Conservation (phyloP, 2,329 filamentous ascomycete species). For the Emericellopsis atlantica region DNA sequence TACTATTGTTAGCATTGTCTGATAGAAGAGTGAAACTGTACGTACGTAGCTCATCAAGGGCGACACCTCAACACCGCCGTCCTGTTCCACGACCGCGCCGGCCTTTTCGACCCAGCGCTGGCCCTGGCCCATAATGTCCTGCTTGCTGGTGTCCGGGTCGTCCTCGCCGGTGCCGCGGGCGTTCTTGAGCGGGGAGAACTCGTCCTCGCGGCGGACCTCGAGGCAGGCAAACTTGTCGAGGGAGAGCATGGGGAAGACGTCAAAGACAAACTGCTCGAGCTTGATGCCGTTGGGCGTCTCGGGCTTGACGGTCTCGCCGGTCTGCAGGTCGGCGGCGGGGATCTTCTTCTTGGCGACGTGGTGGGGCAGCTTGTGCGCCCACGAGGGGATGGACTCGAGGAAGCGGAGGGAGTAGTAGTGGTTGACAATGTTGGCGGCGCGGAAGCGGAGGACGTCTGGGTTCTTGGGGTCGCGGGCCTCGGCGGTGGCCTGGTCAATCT, state of each 20-base stretch:
- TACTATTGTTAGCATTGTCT: conserved; percentile 14
- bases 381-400: conserved; percentile 79
- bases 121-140: conserved; percentile 82
- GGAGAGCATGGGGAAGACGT: conserved; percentile 83
- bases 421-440: conserved; percentile 98
- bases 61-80: conserved; percentile 74
- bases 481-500: conserved; percentile 82
- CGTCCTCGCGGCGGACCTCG: conserved; percentile 92
- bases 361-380: conserved; percentile 78
- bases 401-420: conserved; percentile 97
- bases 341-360: conserved; percentile 99
- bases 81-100: conserved; percentile 60
- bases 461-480: conserved; percentile 79
- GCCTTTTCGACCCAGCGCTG: conserved; percentile 72
- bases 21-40: conserved; percentile 14
- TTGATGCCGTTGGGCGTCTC: conserved; percentile 97
- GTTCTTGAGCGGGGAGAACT: conserved; percentile 98
- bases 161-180: conserved; percentile 74
- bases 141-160: conserved; percentile 84
- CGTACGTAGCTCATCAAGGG: conserved; percentile 92
- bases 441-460: conserved; percentile 77
- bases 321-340: conserved; percentile 64
- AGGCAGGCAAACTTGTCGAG: conserved; percentile 88
- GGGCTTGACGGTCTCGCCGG: conserved; percentile 74
- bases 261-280: conserved; percentile 97